phyloP scores from a whole-genome alignment of 306 rosid species.

The Elaeagnus macrophylla region DNA sequence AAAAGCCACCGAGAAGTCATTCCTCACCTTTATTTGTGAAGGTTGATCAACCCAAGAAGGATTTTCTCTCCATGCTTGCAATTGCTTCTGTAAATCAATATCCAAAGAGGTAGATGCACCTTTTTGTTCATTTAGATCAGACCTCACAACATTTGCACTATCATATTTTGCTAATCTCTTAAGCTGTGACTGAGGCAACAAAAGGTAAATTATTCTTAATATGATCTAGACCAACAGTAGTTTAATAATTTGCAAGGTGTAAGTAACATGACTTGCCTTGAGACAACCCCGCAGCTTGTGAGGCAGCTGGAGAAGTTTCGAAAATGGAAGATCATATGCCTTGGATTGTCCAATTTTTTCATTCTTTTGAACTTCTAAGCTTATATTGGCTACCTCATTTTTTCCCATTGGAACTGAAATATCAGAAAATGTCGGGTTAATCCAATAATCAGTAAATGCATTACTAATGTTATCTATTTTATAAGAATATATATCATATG shows the following conservation, averaged over 20 bases:
- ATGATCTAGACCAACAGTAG: slow-evolving; percentile 4
- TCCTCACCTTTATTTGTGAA: slow-evolving; percentile 56
- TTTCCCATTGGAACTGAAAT: slow-evolving; percentile 48
- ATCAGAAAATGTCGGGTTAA: slow-evolving; percentile 10
- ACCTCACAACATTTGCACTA: slow-evolving; percentile 25
- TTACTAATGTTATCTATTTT: too few relatives aligned
- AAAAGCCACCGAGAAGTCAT: neutral
- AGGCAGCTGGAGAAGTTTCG: slow-evolving; percentile 56
- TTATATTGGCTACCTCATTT: slow-evolving; percentile 28
- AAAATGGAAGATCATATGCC: slow-evolving; percentile 37
- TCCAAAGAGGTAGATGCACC: slow-evolving; percentile 34
- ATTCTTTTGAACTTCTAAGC: slow-evolving; percentile 31
- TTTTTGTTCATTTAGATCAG: slow-evolving; percentile 24
- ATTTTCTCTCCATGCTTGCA: slow-evolving; percentile 80
- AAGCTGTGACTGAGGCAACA: slow-evolving; percentile 49
- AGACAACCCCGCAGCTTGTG: slow-evolving; percentile 53
- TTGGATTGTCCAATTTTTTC: slow-evolving; percentile 30
- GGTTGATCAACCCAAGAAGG: slow-evolving; percentile 78
- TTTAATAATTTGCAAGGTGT: slow-evolving; percentile 6
- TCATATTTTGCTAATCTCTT: slow-evolving; percentile 46
- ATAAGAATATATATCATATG: too few relatives aligned
- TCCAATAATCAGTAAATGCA: neutral
- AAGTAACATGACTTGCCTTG: slow-evolving; percentile 38
- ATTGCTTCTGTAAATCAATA: slow-evolving; percentile 66
- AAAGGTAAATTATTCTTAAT: neutral